Evolutionary conservation across 192 early-diverging fungal genomes (phyloP), one percentile per base, ranked within the genome.

Genomic region (Obelidium mucronatum): DNA sequence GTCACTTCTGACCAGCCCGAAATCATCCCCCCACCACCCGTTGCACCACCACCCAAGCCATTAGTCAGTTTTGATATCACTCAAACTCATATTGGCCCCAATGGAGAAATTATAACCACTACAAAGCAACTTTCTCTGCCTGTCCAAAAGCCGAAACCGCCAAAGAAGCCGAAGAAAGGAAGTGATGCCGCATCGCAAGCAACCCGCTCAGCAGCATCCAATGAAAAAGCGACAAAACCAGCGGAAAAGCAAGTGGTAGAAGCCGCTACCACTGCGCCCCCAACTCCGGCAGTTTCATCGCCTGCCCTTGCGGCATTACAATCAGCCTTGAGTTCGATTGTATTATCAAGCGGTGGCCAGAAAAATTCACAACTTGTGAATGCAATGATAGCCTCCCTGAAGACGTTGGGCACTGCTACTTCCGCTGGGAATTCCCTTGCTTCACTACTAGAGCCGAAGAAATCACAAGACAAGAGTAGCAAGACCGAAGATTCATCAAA

Each of bases 21-120:
- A 13, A 51, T 51, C 22, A 13, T 22, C 22, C 48, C 48, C 22
- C 48, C 48, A 22, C 48, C 48, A 22, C n/a, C n/a, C n/a, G n/a
- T n/a, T n/a, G n/a, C n/a, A n/a, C n/a, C 24, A 22, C 13, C 55
- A 22, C 3, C 77, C 77, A 63, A 73, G 36, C 53, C 78, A 30
- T 61, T 75, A 2, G 71, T 85, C 40, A 78, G 79, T 11, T 83
- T 83, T 52, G 84, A 85, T 51, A 77, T 85, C 73, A 84, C 84
- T 51, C 83, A 82, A 58, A 80, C 79, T 13, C 75, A 82, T 24
- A 51, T 86, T 48, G 80, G 80, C 2, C 80, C 84, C 17, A 84
- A 86, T 54, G 84, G 84, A 15, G 84, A 84, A 64, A 77, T 86
- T 40, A 64, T 65, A 26, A 86, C 84, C 8, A 84, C 82, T 4